These are phyloP conservation scores for Chondrostereum purpureum DNA, from an alignment of 1,284 basidiomycete species.

Conservation along the genomic window DNA sequence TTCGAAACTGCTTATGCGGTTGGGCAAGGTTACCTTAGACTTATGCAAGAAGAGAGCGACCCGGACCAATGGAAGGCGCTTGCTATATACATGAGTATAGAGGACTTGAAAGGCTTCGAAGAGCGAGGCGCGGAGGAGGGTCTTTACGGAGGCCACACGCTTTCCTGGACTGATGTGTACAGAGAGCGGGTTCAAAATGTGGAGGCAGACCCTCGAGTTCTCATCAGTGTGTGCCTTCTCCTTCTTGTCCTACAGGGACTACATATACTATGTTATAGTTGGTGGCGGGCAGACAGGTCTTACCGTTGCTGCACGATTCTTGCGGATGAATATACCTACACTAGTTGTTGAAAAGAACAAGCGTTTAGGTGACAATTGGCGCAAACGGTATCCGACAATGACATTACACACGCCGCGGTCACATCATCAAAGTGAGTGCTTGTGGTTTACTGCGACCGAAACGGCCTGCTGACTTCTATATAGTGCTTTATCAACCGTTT, in stretches of 20 bases:
- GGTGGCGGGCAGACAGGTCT: conserved; percentile 53
- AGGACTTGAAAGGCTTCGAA: conserved; percentile 28
- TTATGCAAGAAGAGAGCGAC: conserved; percentile 20
- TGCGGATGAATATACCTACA: conserved; percentile 40
- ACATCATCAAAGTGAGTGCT: conserved; percentile 27
- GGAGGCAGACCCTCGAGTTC: conserved; percentile 27
- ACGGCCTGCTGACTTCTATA: background rate
- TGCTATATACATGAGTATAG: conserved; percentile 22
- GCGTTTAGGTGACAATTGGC: conserved; percentile 50
- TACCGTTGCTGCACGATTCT: conserved; percentile 45
- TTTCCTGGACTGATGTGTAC: conserved; percentile 26
- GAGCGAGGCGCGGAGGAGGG: conserved; percentile 25
- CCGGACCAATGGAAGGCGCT: conserved; percentile 26
- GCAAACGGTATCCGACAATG: conserved; percentile 43
- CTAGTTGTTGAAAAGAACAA: conserved; percentile 42
- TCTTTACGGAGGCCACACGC: conserved; percentile 24
- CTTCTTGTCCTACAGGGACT: background rate
- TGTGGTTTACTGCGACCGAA: background rate
- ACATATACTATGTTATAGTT: conserved; percentile 21
- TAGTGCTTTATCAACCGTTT: conserved; percentile 35
- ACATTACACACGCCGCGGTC: conserved; percentile 38
- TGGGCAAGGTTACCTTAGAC: conserved; percentile 31
- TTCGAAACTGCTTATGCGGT: conserved; percentile 31
- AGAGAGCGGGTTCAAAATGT: conserved; percentile 18
- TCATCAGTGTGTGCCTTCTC: conserved; percentile 22